Evolutionary conservation across 208 protist species (phyloP).

Genomic region (Leptomonas seymouri): DNA sequence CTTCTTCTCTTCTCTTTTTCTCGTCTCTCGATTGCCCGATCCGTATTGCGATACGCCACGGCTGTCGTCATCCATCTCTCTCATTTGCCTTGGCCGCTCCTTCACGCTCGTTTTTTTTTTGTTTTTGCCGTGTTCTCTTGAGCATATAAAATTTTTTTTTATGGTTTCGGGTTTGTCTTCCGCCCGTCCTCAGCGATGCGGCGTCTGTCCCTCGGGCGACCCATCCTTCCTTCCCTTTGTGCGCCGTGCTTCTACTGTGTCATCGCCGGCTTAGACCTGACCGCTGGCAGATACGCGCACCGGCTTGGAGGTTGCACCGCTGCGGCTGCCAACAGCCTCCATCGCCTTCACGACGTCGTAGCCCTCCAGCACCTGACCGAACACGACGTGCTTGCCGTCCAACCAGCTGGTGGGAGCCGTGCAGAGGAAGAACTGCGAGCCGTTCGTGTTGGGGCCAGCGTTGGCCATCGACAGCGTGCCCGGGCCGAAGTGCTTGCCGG

Average conservation of each 20-base stretch:
- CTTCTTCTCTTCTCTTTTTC: no score
- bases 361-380: constrained; percentile 93
- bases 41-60: no score
- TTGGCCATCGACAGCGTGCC: constrained; percentile 93
- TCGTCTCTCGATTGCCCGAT: no score
- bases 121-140: no score
- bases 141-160: no score
- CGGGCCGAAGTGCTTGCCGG: constrained; percentile 68
- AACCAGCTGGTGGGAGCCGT: constrained; percentile 82
- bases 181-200: neutral
- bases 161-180: no score
- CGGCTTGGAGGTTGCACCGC: constrained; percentile 53
- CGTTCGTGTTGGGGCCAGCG: constrained; percentile 93
- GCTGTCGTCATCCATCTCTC: no score
- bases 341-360: constrained; percentile 88
- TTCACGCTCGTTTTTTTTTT: constrained; percentile 3
- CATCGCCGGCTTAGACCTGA: constrained; percentile 45
- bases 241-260: constrained; percentile 10
- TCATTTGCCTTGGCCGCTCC: no score
- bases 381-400: constrained; percentile 97
- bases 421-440: constrained; percentile 94
- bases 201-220: neutral
- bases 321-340: constrained; percentile 71
- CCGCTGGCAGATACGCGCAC: constrained; percentile 72
- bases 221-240: constrained; percentile 1